Percentiles rank a stretch among this genome's conserved stretches.
These are phyloP conservation scores for Xylaria digitata DNA, from an alignment of 2,329 filamentous ascomycete genomes.

Conservation along the genomic window DNA sequence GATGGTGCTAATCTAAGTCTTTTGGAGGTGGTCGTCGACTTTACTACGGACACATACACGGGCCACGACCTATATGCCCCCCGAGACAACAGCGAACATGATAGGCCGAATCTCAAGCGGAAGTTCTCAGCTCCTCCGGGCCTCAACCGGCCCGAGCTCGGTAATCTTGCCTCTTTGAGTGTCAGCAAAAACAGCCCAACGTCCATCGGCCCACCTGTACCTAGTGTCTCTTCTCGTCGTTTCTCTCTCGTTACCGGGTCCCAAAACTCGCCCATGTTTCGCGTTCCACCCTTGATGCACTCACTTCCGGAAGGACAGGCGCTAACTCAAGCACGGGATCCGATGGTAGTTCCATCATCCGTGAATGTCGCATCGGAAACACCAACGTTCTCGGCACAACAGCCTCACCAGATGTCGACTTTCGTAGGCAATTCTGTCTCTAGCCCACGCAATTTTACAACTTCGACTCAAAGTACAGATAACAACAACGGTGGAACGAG, in stretches of 20 bases:
- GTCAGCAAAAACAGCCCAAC: slow-evolving; percentile 44
- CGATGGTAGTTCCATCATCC: slow-evolving; percentile 50
- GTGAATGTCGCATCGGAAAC: slow-evolving; percentile 52
- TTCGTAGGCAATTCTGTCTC: slow-evolving; percentile 54
- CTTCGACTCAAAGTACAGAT: slow-evolving; percentile 50
- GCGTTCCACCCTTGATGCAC: slow-evolving; percentile 53
- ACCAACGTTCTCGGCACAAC: slow-evolving; percentile 53
- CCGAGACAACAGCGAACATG: slow-evolving; percentile 49
- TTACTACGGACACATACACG: slow-evolving; percentile 66
- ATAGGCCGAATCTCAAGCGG: slow-evolving; percentile 60
- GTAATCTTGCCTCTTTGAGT: slow-evolving; percentile 52
- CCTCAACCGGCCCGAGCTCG: slow-evolving; percentile 56
- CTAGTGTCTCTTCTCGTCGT: slow-evolving; percentile 50
- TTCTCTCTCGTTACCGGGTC: slow-evolving; percentile 55
- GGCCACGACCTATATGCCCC: slow-evolving; percentile 62
- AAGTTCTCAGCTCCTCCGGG: slow-evolving; percentile 58
- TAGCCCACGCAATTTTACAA: slow-evolving; percentile 57
- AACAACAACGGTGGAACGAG: slow-evolving; percentile 47
- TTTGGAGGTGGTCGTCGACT: slow-evolving; percentile 72
- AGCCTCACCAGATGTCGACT: slow-evolving; percentile 48
- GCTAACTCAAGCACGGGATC: slow-evolving; percentile 51
- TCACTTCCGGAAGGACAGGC: slow-evolving; percentile 52
- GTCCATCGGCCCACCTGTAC: slow-evolving; percentile 49
- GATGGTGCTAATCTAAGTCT: slow-evolving; percentile 81
- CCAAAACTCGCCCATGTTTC: slow-evolving; percentile 56